These are phyloP conservation scores for Yamadazyma kitorensis DNA, from an alignment of 805 yeast species.

Conservation along the genomic window DNA sequence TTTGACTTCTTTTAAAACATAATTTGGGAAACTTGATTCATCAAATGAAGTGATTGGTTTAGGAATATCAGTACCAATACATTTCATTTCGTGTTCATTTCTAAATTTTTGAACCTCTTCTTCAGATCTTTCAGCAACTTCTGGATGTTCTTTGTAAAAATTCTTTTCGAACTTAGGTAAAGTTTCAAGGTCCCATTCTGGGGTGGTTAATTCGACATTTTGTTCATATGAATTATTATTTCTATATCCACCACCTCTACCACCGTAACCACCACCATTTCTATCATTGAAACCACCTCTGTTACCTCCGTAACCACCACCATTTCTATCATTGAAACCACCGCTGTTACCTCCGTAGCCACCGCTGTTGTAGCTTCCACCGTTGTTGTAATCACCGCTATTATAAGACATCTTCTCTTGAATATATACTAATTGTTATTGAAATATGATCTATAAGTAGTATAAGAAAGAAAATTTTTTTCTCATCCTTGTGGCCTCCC, in stretches of 20 bases:
- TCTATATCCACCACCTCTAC: slow-evolving; percentile 38
- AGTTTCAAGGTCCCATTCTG: slow-evolving; percentile 74
- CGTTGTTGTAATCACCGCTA: slow-evolving; percentile 17
- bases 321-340: slow-evolving; percentile 24
- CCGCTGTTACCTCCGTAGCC: slow-evolving; percentile 9
- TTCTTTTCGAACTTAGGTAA: slow-evolving; percentile 93
- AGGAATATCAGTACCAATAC: slow-evolving; percentile 81
- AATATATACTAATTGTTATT: too few species aligned
- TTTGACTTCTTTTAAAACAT: slow-evolving; percentile 84
- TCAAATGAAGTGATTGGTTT: slow-evolving; percentile 91
- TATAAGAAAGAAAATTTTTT: slow-evolving; percentile 2
- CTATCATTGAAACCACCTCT: slow-evolving; percentile 35
- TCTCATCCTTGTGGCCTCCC: slow-evolving; percentile 1
- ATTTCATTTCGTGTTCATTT: slow-evolving; percentile 80
- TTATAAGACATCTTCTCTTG: slow-evolving; percentile 9
- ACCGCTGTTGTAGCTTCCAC: slow-evolving; percentile 7
- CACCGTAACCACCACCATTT: slow-evolving; percentile 33
- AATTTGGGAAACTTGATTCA: slow-evolving; percentile 97
- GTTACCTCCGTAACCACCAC: slow-evolving; percentile 20
- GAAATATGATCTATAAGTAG: too few species aligned
- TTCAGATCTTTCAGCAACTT: slow-evolving; percentile 71
- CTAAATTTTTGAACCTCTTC: slow-evolving; percentile 75
- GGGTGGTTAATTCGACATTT: slow-evolving; percentile 55
- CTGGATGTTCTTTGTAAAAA: slow-evolving; percentile 84
- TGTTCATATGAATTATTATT: slow-evolving; percentile 41